A percentile compares a stretch with the other conserved stretches of the same genome.
phyloP scores from a whole-genome alignment of 2,329 filamentous ascomycete genomes.

The Xylariaceae sp. region DNA sequence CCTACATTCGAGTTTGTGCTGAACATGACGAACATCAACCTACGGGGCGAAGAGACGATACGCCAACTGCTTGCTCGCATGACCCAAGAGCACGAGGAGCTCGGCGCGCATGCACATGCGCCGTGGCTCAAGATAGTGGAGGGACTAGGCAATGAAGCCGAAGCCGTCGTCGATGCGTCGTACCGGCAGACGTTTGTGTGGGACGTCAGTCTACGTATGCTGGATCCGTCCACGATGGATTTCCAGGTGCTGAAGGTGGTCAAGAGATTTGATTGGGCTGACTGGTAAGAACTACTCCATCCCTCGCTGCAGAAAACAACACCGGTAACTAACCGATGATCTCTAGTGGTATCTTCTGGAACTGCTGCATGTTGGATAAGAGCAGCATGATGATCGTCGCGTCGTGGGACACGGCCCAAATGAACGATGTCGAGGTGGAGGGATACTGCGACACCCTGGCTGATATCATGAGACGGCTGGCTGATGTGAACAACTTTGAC shows the following conservation, averaged over 20 bases:
- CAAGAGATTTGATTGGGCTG: neutral
- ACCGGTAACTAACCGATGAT: too few species aligned
- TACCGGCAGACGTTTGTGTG: neutral
- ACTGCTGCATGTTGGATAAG: slow-evolving; percentile 2
- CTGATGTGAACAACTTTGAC: neutral
- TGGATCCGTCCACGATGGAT: neutral
- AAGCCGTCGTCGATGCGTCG: neutral
- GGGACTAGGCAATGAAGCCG: neutral
- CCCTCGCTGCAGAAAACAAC: too few species aligned
- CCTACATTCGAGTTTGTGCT: slow-evolving; percentile 2
- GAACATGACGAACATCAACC: neutral
- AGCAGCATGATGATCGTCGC: slow-evolving; percentile 1
- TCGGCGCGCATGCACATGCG: neutral
- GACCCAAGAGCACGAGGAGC: slow-evolving; percentile 1
- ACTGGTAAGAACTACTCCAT: slow-evolving; percentile 1
- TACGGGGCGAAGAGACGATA: neutral
- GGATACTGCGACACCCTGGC: neutral
- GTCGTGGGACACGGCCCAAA: slow-evolving; percentile 1
- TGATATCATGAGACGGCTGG: neutral
- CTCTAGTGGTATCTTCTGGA: slow-evolving; percentile 1
- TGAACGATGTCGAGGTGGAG: neutral
- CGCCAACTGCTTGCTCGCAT: neutral
- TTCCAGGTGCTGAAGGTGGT: neutral
- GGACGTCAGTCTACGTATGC: slow-evolving; percentile 1
- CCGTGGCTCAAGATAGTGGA: neutral